Evolutionary conservation across 345 rosid species (phyloP), one percentile per base, ranked within the genome.

Genomic region (Acer negundo): DNA sequence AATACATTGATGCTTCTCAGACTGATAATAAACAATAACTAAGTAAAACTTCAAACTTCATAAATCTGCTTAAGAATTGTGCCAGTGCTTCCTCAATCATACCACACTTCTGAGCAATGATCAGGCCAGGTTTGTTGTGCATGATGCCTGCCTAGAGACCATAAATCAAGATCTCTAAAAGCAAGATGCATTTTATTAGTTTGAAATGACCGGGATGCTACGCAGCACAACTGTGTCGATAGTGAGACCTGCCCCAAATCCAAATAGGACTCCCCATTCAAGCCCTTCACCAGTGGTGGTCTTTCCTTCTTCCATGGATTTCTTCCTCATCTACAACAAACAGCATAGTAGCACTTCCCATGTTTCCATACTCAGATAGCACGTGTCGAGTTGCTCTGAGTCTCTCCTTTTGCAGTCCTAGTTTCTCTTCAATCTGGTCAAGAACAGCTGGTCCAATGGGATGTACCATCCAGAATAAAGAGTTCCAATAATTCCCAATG

Each of bases 211-310:
- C 4, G 74, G 74, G 17, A 55, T n/a, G 47, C 63, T 55, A 6
- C 31, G 28, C 64, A 71, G 17, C 64, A 71, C 64, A 53, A 35
- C 47, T 0, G 82, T 77, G 47, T 76, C 78, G 47, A 79, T 80
- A 6, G 82, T 73, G 26, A 76, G 69, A 0, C 85, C 82, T 22
- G 85, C 73, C 55, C 78, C 80, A 24, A 82, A 68, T 0, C 85
- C 82, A 8, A 82, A 62, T 23, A 76, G 75, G 19, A 79, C 75
- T 7, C 85, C 85, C 82, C 82, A 62, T 3, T 82, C 80, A 5
- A 75, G 28, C 67, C 80, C 85, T 53, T 82, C 82, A 38, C 82
- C 76, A 1, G 85, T 82, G 3, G 76, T 58, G 44, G 31, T 17
- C 4, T 72, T 73, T 66, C 82, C 73, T 16, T 73, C 76, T 15